Conservation (phyloP, 2,329 filamentous ascomycete species). For the Aspergillus amoenus region DNA sequence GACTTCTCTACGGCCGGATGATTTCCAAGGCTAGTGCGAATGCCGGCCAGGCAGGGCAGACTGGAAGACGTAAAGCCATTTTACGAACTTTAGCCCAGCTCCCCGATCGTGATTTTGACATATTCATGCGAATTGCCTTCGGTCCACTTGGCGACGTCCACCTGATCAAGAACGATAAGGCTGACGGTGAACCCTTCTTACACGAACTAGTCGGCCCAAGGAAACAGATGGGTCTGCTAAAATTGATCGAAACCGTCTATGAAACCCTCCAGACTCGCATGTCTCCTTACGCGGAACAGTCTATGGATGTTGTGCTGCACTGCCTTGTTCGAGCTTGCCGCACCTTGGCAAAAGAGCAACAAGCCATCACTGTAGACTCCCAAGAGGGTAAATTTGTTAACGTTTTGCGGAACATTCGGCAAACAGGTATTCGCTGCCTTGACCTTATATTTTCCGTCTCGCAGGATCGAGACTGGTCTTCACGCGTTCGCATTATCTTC, state of each 20-base stretch:
- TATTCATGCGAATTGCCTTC: slow-evolving; percentile 79
- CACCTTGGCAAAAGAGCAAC: slow-evolving; percentile 37
- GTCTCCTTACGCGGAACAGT: slow-evolving; percentile 62
- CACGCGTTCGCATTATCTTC: slow-evolving; percentile 70
- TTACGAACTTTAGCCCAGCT: slow-evolving; percentile 80
- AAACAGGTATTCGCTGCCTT: slow-evolving; percentile 74
- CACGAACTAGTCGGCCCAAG: slow-evolving; percentile 64
- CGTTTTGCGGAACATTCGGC: slow-evolving; percentile 51
- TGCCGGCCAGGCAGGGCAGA: slow-evolving; percentile 76
- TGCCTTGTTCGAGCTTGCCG: slow-evolving; percentile 72
- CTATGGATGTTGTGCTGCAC: slow-evolving; percentile 77
- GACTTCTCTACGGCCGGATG: slow-evolving; percentile 84
- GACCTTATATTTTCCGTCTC: slow-evolving; percentile 75
- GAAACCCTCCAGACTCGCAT: slow-evolving; percentile 78
- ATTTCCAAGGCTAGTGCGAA: slow-evolving; percentile 76
- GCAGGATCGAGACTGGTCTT: slow-evolving; percentile 67
- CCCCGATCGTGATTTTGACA: slow-evolving; percentile 68
- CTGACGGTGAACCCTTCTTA: slow-evolving; percentile 56
- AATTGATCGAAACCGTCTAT: slow-evolving; percentile 86
- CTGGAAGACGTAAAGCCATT: slow-evolving; percentile 70
- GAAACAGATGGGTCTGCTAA: slow-evolving; percentile 86
- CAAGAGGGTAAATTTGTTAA: slow-evolving; percentile 32
- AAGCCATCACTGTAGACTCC: slow-evolving; percentile 26
- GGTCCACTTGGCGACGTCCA: slow-evolving; percentile 65
- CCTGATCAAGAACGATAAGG: slow-evolving; percentile 53